Percentiles rank a stretch among this genome's conserved stretches.
Conservation (phyloP, 108 stramenopile species). For the Aurantiochytrium sp. region DNA sequence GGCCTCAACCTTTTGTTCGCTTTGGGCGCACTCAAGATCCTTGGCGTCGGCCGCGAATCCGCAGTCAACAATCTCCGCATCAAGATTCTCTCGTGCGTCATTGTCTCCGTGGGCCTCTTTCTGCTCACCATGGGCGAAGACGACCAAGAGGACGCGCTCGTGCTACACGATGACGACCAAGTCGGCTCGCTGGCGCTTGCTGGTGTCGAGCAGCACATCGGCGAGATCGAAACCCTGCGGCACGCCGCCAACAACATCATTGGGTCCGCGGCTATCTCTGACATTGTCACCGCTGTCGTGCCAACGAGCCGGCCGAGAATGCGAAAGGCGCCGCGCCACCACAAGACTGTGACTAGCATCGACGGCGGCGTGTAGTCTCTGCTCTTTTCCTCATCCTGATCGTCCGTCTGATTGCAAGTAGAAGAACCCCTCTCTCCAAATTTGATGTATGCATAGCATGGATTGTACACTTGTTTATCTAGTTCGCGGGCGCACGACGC, state of each 20-base stretch:
- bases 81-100: slow-evolving; percentile 14
- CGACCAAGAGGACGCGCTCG: not conserved
- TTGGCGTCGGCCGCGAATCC: slow-evolving; percentile 15
- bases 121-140: not conserved
- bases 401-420: no score
- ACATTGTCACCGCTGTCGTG: not conserved
- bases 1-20: not conserved
- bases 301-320: not conserved
- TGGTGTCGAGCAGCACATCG: not conserved
- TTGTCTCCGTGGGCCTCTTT: slow-evolving; percentile 4
- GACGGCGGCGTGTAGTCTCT: no score
- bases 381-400: no score
- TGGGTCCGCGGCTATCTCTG: not conserved
- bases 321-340: not conserved
- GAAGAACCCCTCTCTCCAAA: no score
- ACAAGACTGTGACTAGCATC: no score
- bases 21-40: not conserved
- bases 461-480: no score
- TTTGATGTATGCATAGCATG: no score
- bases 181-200: not conserved
- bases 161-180: not conserved
- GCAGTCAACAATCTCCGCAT: not conserved
- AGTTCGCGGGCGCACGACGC: no score
- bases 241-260: not conserved
- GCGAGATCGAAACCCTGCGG: not conserved